Evolutionary conservation across 257 asterid species (phyloP).

Genomic region (Salvia miltiorrhiza): DNA sequence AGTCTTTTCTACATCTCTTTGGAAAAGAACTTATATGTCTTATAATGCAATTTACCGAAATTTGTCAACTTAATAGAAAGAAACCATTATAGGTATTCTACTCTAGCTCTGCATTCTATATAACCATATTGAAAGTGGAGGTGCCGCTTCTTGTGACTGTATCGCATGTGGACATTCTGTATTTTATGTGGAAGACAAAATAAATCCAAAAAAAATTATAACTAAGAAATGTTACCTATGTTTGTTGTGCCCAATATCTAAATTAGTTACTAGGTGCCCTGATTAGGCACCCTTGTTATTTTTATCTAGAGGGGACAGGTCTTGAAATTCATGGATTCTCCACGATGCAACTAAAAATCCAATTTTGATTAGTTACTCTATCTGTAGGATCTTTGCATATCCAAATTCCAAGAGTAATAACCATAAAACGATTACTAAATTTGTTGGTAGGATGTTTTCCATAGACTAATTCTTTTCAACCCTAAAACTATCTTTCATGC

Average conservation of each 20-base stretch:
- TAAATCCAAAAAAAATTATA: background rate
- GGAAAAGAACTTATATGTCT: background rate
- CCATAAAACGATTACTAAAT: conserved; percentile 2
- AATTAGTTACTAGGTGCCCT: background rate
- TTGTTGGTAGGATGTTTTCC: background rate
- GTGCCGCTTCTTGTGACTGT: background rate
- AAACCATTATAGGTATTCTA: background rate
- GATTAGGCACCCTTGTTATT: background rate
- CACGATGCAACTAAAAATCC: background rate
- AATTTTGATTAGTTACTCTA: background rate
- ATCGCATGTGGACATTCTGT: background rate
- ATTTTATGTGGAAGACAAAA: background rate
- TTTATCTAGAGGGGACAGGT: background rate
- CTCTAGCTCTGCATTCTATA: background rate
- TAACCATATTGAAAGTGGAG: background rate
- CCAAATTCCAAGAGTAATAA: background rate
- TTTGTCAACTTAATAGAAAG: background rate
- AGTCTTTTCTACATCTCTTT: background rate
- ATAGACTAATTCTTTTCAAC: background rate
- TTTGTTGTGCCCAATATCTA: background rate
- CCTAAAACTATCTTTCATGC: background rate
- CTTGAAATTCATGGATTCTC: background rate
- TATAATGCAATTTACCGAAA: background rate
- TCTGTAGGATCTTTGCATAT: background rate
- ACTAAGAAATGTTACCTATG: background rate